Evolutionary conservation across 2,329 filamentous ascomycete species (phyloP), one percentile per base, ranked within the genome.

Genomic region (Ceratocystis alfenasii): DNA sequence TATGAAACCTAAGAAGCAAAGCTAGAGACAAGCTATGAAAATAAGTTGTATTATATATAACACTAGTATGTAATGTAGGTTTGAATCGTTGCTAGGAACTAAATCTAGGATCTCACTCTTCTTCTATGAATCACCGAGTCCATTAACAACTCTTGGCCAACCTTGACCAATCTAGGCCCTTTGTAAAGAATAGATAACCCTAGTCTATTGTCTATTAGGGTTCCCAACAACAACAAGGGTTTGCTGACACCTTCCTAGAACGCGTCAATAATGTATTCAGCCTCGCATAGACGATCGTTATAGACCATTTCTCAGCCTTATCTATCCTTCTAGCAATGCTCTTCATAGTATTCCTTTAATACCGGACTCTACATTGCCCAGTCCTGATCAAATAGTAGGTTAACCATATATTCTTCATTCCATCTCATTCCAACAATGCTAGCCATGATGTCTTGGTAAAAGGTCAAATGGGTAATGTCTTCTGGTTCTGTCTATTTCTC

Each of bases 361-460:
- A 48, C 17, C n/a, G 7, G 45, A 6, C 45, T 6, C 45, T 50
- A 50, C 25, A 28, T 20, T 5, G 3, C 10, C 20, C 6, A 36
- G 33, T 5, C 17, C 20, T 6, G 30, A 22, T 33, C 17, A 30
- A 33, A 63, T 25, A 22, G 61, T 48, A 65, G 61, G 64, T 61
- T 6, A 28, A 5, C 36, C 25, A 48, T n/a, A n/a, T 50, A 25
- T 12, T 20, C 20, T 36, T 22, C 12, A 61, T 17, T 10, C 33
- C 22, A 28, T 10, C 45, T 1, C 12, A 53, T 22, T 22, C 48
- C 25, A 22, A 25, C 6, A 36, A 44, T 41, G 5, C 30, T 45
- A 65, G 64, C 64, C 30, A 36, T 65, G 64, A 65, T 65, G 64
- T 50, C 57, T n/a, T 65, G 64, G 64, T 65, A 65, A 65, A 65